Percentiles rank a stretch among this genome's conserved stretches.
Conservation (phyloP, 108 stramenopile species). For the Bacterosira constricta region DNA sequence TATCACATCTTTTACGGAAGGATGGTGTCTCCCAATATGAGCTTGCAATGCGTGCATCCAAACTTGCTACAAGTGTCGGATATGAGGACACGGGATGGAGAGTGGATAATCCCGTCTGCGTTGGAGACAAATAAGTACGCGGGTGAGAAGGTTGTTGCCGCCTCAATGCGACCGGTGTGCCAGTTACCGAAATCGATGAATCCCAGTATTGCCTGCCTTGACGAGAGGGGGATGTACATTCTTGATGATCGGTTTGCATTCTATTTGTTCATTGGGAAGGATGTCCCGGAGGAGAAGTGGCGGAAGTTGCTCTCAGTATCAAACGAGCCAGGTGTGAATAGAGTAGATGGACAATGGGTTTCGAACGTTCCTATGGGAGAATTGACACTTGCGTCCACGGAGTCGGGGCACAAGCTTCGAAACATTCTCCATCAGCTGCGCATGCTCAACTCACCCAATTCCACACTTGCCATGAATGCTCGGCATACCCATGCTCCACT, state of each 20-base stretch:
- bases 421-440: conserved; percentile 41
- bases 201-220: conserved; percentile 59
- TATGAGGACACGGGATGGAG: conserved; percentile 51
- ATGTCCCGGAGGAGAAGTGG: conserved; percentile 50
- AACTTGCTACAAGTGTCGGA: conserved; percentile 47
- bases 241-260: conserved; percentile 63
- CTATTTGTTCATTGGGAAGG: conserved; percentile 59
- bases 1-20: conserved; percentile 58
- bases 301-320: conserved; percentile 33
- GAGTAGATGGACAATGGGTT: conserved; percentile 5
- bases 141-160: conserved; percentile 40
- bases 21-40: conserved; percentile 52
- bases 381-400: conserved; percentile 25
- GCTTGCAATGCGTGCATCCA: conserved; percentile 66
- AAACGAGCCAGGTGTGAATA: not conserved
- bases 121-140: conserved; percentile 18
- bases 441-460: conserved; percentile 37
- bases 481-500: conserved; percentile 48
- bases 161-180: conserved; percentile 50
- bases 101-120: conserved; percentile 44
- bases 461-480: conserved; percentile 26
- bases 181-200: conserved; percentile 55
- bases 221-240: conserved; percentile 65
- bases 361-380: conserved; percentile 26
- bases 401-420: conserved; percentile 32